Percentiles rank a stretch among this genome's conserved stretches.
Evolutionary conservation across 1,284 basidiomycete species (phyloP).

Genomic region (Trichosporon sp.): DNA sequence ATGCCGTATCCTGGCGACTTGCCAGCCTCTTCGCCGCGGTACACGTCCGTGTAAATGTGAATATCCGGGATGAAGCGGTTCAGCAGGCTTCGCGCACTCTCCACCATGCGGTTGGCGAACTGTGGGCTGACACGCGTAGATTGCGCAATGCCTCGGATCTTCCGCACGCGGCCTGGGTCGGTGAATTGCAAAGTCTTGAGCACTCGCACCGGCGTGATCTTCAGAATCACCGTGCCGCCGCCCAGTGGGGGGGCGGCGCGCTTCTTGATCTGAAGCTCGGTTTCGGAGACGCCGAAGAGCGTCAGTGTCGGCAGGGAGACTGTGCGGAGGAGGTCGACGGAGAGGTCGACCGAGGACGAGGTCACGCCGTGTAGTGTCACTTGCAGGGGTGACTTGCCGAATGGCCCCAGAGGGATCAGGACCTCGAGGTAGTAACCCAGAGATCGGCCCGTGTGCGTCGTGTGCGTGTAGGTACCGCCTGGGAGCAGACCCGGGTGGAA

Average conservation of each 20-base stretch:
- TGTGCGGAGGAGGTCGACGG: slow-evolving; percentile 83
- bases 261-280: slow-evolving; percentile 88
- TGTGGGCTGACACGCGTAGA: slow-evolving; percentile 93
- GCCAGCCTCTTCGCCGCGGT: slow-evolving; percentile 94
- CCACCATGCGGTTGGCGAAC: slow-evolving; percentile 96
- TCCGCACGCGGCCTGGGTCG: slow-evolving; percentile 81
- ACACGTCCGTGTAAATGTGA: slow-evolving; percentile 96
- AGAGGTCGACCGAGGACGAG: slow-evolving; percentile 75
- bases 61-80: slow-evolving; percentile 98
- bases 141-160: slow-evolving; percentile 95
- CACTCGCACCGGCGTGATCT: slow-evolving; percentile 85
- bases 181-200: slow-evolving; percentile 88
- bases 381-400: slow-evolving; percentile 80
- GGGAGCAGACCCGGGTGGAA: slow-evolving; percentile 87
- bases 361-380: slow-evolving; percentile 84
- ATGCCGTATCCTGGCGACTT: slow-evolving; percentile 94
- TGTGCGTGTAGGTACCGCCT: slow-evolving; percentile 76
- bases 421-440: slow-evolving; percentile 95
- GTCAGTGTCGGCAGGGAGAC: slow-evolving; percentile 88
- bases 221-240: slow-evolving; percentile 86
- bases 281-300: slow-evolving; percentile 80
- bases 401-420: slow-evolving; percentile 82
- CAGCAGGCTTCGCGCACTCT: slow-evolving; percentile 80
- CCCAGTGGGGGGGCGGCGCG: slow-evolving; percentile 86
- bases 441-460: slow-evolving; percentile 78